Evolutionary conservation across 768 basidiomycete species (phyloP), one percentile per base, ranked within the genome.

Genomic region (Suillus subluteus): DNA sequence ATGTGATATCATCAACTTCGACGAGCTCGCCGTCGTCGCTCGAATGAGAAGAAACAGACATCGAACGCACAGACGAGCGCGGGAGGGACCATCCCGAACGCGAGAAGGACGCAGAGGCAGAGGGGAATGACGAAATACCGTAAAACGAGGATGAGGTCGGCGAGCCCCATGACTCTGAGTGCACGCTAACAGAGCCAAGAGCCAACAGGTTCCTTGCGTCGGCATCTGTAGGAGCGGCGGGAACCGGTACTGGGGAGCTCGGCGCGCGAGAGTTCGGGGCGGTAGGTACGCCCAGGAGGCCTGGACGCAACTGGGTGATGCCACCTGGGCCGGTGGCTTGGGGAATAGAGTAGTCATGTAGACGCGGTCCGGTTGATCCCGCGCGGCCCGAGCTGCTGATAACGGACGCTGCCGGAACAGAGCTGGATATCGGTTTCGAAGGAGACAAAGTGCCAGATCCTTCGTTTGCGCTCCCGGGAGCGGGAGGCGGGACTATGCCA

Each of bases 281-380:
- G 1, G 76, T 82, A 32, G 82, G 75, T 16, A 84, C 75, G 26
- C 78, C 80, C 32, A 90, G 74, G 12, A 84, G 70, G 37, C 88
- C 88, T 23, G 90, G 89, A 41, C 87, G 83, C 21, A 91, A 78
- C 63, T 88, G 87, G 5, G 87, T 87, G 50, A 88, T 80, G 15
- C 81, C 81, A 35, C 79, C 79, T 55, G 67, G 68, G 71, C 74
- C 62, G 1, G 59, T 50, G 16, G n/a, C 67, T 59, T 75, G 69
- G 41, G 85, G 82, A 62, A 90, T 76, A 48, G 87, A 73, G 72
- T 89, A 91, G 74, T 91, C 87, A 68, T 91, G 89, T 72, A 92
- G 76, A 54, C 87, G 84, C 3, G 91, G 89, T 1, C 88, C 88
- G 13, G 78, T 69, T 21, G 81, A 81, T 11, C 76, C 75, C 67